These are phyloP conservation scores for Solanum pimpinellifolium DNA, from an alignment of 257 asterid genomes.

Conservation along the genomic window DNA sequence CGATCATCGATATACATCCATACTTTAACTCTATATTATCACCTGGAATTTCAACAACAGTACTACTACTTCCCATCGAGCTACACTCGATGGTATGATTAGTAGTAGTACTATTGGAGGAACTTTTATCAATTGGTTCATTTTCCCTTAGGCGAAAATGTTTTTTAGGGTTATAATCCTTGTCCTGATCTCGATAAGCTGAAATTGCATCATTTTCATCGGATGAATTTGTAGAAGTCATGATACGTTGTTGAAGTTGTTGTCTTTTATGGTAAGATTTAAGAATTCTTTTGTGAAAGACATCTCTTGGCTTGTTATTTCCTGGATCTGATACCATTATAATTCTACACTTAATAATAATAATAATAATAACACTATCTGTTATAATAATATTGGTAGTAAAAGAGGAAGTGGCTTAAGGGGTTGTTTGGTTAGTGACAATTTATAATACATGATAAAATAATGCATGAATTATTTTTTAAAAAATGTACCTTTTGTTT, in stretches of 20 bases:
- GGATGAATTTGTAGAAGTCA: not conserved
- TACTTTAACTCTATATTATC: not conserved
- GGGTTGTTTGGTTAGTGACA: not conserved
- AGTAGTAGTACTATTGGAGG: not conserved
- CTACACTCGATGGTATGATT: not conserved
- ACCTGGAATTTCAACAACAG: not conserved
- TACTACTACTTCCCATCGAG: not conserved
- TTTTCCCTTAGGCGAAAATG: not conserved
- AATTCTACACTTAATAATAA: not conserved
- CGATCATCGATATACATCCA: constrained; percentile 42
- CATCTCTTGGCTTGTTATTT: not conserved
- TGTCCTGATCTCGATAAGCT: rapidly evolving
- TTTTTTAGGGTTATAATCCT: not conserved
- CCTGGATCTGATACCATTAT: not conserved
- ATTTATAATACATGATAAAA: not conserved
- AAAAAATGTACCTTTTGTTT: not conserved
- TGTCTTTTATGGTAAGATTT: not conserved
- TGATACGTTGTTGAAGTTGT: not conserved
- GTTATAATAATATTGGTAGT: not conserved
- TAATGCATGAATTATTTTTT: not conserved
- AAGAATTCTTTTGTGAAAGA: not conserved
- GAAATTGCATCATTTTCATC: not conserved
- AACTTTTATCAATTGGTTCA: not conserved
- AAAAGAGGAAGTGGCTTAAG: not conserved
- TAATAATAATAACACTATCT: not conserved